Evolutionary conservation across 2,329 filamentous ascomycete species (phyloP).

Genomic region (Fusarium secorum): DNA sequence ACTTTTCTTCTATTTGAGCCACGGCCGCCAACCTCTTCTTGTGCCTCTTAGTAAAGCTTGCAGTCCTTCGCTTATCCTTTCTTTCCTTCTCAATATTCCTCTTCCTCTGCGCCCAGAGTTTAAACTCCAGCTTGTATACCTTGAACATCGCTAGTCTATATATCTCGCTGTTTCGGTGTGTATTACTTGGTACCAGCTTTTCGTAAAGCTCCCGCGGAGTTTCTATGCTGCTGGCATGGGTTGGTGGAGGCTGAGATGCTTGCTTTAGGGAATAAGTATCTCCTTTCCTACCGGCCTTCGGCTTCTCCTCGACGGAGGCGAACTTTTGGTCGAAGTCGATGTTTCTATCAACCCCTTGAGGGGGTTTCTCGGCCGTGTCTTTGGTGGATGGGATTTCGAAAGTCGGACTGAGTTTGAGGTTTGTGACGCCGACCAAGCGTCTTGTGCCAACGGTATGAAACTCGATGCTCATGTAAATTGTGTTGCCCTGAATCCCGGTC

Average conservation of each 20-base stretch:
- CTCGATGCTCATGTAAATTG: conserved; percentile 15
- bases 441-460: conserved; percentile 39
- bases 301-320: neutral
- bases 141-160: neutral
- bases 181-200: neutral
- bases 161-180: too few species aligned
- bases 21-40: neutral
- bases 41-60: neutral
- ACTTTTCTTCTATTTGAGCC: neutral
- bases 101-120: conserved; percentile 65
- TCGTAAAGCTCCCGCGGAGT: neutral
- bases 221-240: neutral
- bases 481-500: neutral
- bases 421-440: conserved; percentile 28
- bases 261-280: neutral
- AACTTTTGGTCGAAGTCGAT: neutral
- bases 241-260: neutral
- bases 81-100: neutral
- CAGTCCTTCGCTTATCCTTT: neutral
- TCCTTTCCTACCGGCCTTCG: neutral
- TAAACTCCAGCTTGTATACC: conserved; percentile 66
- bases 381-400: neutral
- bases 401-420: neutral
- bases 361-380: neutral
- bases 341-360: neutral